Evolutionary conservation across 139 green algal genomes (phyloP).

Genomic region (Picochlorum sp.): DNA sequence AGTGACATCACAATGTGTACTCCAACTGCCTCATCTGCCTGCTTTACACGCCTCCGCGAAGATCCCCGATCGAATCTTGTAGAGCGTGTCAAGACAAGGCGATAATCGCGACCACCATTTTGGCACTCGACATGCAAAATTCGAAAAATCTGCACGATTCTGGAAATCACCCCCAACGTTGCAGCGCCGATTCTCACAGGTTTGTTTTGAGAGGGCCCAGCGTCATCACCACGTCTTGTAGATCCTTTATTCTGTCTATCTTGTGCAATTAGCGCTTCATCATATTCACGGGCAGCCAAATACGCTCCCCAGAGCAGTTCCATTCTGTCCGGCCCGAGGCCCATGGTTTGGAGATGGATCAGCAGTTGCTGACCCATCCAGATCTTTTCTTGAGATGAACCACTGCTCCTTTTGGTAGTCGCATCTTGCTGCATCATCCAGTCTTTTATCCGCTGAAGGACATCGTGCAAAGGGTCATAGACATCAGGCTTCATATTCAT

Average conservation of each 20-base stretch:
- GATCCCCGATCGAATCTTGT: not conserved
- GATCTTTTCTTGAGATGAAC: not conserved
- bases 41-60: not conserved
- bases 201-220: not conserved
- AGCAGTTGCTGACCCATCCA: conserved; percentile 25
- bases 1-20: conserved; percentile 38
- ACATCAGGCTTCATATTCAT: conserved; percentile 28
- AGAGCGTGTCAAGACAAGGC: conserved; percentile 42
- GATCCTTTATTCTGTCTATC: not conserved
- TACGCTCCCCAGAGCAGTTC: conserved; percentile 36
- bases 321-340: conserved; percentile 17
- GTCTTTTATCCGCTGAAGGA: conserved; percentile 7
- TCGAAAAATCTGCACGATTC: conserved; percentile 54
- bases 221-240: not conserved
- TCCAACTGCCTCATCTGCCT: not conserved
- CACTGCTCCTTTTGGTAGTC: conserved; percentile 5
- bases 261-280: conserved; percentile 31
- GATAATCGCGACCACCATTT: conserved; percentile 43
- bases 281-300: conserved; percentile 33
- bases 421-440: conserved; percentile 1
- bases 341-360: conserved; percentile 23
- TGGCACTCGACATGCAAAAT: conserved; percentile 51
- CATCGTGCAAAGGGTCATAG: conserved; percentile 38
- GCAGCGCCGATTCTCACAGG: conserved; percentile 14
- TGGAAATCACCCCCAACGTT: conserved; percentile 49